phyloP scores from a whole-genome alignment of 2,329 filamentous ascomycete genomes.

The Lachnellula willkommii region DNA sequence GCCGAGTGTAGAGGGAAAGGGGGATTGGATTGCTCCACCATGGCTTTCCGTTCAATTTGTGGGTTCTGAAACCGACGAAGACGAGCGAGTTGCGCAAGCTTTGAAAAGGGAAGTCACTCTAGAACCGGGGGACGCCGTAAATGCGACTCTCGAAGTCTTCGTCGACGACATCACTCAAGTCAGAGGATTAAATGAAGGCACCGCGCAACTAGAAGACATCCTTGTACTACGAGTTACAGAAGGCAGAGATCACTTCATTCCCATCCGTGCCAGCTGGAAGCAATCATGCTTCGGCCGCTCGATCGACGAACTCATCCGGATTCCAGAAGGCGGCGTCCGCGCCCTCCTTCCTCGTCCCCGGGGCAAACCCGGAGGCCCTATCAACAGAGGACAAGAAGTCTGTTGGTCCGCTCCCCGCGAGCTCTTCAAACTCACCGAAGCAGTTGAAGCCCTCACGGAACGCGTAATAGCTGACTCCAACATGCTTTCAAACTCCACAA shows the following conservation, averaged over 20 bases:
- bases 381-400: constrained; percentile 48
- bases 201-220: constrained; percentile 70
- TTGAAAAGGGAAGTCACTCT: constrained; percentile 51
- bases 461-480: constrained; percentile 55
- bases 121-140: constrained; percentile 77
- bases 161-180: constrained; percentile 61
- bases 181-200: constrained; percentile 65
- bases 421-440: constrained; percentile 82
- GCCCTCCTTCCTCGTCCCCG: constrained; percentile 34
- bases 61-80: constrained; percentile 39
- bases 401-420: constrained; percentile 81
- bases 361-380: constrained; percentile 28
- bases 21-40: constrained; percentile 40
- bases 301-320: constrained; percentile 79
- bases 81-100: constrained; percentile 13
- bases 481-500: constrained; percentile 50
- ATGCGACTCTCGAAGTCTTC: constrained; percentile 61
- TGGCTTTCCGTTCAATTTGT: constrained; percentile 72
- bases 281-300: constrained; percentile 79
- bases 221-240: constrained; percentile 77
- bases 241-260: constrained; percentile 88
- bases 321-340: constrained; percentile 78
- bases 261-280: constrained; percentile 71
- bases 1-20: constrained; percentile 53
- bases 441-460: constrained; percentile 56